phyloP scores from a whole-genome alignment of 371 early-diverging fungal genomes.

The Mucor plumbeus region DNA sequence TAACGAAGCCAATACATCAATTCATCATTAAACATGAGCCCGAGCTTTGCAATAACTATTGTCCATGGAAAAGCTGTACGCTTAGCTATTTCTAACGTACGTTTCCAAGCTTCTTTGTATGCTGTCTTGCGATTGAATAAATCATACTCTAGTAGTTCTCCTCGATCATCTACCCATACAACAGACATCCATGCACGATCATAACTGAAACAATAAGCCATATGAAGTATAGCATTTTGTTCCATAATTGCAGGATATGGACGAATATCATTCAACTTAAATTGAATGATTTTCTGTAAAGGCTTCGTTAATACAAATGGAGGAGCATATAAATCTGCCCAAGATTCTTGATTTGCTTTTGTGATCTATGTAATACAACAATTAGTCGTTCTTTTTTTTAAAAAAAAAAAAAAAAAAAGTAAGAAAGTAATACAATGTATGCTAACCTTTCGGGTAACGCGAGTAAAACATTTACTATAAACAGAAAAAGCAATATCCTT shows the following conservation, averaged over 20 bases:
- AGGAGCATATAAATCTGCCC: conserved; percentile 38
- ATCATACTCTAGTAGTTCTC: conserved; percentile 44
- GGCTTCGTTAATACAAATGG: conserved; percentile 45
- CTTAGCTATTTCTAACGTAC: conserved; percentile 33
- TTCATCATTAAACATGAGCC: conserved; percentile 46
- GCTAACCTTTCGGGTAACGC: conserved; percentile 31
- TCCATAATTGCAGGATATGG: conserved; percentile 22
- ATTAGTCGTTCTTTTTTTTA: too few species aligned
- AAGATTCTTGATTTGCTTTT: not conserved
- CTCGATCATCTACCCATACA: conserved; percentile 54
- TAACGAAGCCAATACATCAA: conserved; percentile 21
- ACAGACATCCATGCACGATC: conserved; percentile 51
- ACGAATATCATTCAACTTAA: conserved; percentile 23
- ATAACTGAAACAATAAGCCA: conserved; percentile 55
- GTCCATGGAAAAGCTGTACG: conserved; percentile 32
- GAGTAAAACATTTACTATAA: conserved; percentile 45
- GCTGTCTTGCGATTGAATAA: conserved; percentile 21
- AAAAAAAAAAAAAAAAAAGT: too few species aligned
- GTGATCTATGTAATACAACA: not conserved
- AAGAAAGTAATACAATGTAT: not conserved
- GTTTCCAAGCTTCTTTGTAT: conserved; percentile 43
- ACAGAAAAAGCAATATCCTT: conserved; percentile 59
- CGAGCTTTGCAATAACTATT: conserved; percentile 43
- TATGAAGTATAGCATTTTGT: conserved; percentile 36
- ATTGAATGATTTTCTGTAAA: conserved; percentile 34